Evolutionary conservation across 2,329 filamentous ascomycete genomes (phyloP).

Genomic region (Microcyclospora tardicrescens): DNA sequence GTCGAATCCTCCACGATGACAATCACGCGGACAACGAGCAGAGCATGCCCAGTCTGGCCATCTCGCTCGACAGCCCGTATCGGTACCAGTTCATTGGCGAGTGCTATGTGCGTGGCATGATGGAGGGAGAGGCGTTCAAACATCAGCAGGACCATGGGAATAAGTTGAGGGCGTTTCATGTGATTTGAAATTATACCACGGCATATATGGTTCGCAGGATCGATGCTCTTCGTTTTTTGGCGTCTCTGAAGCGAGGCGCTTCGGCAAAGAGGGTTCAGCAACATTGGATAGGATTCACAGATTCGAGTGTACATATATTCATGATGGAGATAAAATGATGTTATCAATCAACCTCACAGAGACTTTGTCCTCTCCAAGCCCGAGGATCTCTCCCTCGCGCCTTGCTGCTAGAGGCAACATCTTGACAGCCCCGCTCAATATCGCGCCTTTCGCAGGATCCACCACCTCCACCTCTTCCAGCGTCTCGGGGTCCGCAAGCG

Average conservation of each 20-base stretch:
- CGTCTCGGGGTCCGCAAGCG: constrained; percentile 71
- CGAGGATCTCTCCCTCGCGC: constrained; percentile 54
- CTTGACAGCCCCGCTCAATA: constrained; percentile 81
- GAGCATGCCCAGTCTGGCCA: background rate
- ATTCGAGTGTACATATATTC: background rate
- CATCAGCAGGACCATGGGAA: constrained; percentile 2
- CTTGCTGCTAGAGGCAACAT: constrained; percentile 70
- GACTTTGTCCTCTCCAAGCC: constrained; percentile 59
- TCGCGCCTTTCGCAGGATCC: constrained; percentile 57
- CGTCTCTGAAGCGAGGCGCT: too few relatives aligned
- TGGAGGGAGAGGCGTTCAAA: constrained; percentile 4
- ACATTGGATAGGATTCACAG: too few relatives aligned
- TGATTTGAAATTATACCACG: too few relatives aligned
- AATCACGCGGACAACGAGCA: background rate
- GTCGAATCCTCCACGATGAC: too few relatives aligned
- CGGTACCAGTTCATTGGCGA: constrained; percentile 3
- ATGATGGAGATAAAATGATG: constrained; percentile 44
- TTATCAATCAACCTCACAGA: constrained; percentile 88
- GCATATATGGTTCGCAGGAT: too few relatives aligned
- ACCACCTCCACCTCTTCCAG: constrained; percentile 66
- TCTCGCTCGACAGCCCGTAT: constrained; percentile 1
- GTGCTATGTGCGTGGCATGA: constrained; percentile 3
- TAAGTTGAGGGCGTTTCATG: constrained; percentile 1
- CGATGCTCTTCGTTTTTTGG: too few relatives aligned
- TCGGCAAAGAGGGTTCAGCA: too few relatives aligned